Evolutionary conservation across 345 rosid species (phyloP).

Genomic region (Eucalyptus pauciflora): DNA sequence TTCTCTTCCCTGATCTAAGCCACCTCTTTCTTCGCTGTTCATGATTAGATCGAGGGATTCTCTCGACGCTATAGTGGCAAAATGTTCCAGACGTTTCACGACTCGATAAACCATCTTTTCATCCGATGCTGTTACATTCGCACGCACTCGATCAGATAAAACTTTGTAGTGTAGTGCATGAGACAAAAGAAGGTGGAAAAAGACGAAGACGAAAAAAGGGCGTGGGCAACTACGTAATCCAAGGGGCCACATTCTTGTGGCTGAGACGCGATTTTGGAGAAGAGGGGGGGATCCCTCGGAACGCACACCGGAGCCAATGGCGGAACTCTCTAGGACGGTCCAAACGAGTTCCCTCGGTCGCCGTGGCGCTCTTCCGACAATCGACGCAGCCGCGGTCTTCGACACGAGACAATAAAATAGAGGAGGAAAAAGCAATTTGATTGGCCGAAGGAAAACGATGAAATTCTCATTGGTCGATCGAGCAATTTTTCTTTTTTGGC

Average conservation of each 20-base stretch:
- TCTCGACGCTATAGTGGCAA: background rate
- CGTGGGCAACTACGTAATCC: background rate
- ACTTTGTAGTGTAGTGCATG: background rate
- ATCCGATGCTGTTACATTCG: background rate
- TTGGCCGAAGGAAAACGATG: background rate
- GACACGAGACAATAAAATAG: background rate
- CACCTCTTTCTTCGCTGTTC: background rate
- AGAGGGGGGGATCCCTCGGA: background rate
- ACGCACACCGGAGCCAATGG: background rate
- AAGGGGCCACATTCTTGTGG: background rate
- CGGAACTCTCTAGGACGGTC: background rate
- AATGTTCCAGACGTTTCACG: background rate
- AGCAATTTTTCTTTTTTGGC: background rate
- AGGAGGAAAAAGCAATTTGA: background rate
- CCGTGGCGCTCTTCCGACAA: background rate
- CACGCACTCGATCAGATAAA: background rate
- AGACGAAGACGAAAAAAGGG: background rate
- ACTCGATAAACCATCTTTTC: background rate
- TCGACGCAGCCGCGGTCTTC: background rate
- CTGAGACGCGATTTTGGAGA: background rate
- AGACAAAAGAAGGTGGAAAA: background rate
- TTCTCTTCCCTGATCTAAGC: background rate
- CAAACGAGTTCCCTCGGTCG: background rate
- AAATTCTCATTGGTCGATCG: background rate
- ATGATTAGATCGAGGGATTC: background rate